These are phyloP conservation scores for Tolypocladium sp. DNA, from an alignment of 2,329 filamentous ascomycete genomes.

Conservation along the genomic window DNA sequence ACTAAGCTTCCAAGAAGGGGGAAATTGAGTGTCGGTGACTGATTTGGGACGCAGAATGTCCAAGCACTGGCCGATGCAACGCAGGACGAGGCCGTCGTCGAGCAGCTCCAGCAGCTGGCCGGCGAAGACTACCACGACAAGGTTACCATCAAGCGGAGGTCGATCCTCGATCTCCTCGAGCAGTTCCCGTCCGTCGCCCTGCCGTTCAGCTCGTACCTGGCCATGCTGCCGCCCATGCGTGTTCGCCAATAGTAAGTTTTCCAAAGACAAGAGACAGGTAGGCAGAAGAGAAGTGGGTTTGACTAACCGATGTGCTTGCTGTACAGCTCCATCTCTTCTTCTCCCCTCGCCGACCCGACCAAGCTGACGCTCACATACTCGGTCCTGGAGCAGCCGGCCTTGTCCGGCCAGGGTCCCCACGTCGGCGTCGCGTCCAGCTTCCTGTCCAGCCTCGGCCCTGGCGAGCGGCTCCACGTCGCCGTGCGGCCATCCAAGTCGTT, in stretches of 20 bases:
- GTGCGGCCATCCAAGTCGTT: constrained; percentile 35
- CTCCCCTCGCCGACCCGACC: constrained; percentile 49
- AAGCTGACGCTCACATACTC: constrained; percentile 59
- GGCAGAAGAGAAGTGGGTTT: not conserved
- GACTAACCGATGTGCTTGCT: not conserved
- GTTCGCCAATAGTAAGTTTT: constrained; percentile 55
- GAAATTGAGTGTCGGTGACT: not conserved
- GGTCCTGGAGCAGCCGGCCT: constrained; percentile 49
- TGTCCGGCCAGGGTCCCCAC: constrained; percentile 38
- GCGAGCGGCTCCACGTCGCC: constrained; percentile 40
- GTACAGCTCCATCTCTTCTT: constrained; percentile 60
- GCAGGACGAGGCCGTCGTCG: constrained; percentile 31
- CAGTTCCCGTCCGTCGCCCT: constrained; percentile 49
- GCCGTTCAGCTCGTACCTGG: constrained; percentile 57
- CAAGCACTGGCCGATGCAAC: constrained; percentile 37
- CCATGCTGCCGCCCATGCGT: constrained; percentile 68
- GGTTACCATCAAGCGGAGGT: constrained; percentile 47
- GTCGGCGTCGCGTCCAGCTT: constrained; percentile 54
- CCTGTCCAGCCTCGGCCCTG: constrained; percentile 37
- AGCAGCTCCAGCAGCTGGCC: constrained; percentile 36
- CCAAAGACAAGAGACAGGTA: not conserved
- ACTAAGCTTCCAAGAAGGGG: not conserved
- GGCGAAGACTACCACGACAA: constrained; percentile 37
- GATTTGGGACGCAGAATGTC: constrained; percentile 18
- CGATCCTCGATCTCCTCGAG: constrained; percentile 62